phyloP scores from a whole-genome alignment of 352 stramenopile genomes.

The Pythium coloratum region DNA sequence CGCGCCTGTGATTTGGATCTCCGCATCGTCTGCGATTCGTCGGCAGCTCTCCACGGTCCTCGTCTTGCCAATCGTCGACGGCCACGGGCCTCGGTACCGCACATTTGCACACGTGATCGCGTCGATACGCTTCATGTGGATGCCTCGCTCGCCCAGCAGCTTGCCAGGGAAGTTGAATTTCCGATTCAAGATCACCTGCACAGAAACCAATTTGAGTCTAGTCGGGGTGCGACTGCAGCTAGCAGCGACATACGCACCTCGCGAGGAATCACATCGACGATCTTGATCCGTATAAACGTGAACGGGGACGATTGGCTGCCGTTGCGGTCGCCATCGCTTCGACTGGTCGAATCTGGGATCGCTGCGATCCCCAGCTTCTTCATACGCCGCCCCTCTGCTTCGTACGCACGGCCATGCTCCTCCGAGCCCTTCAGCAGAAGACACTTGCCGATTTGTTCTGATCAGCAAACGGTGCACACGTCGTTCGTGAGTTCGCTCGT shows the following conservation, averaged over 20 bases:
- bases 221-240: neutral
- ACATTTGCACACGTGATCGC: conserved; percentile 35
- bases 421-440: conserved; percentile 49
- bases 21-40: conserved; percentile 8
- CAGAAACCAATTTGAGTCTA: neutral
- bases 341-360: conserved; percentile 18
- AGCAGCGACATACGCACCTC: conserved; percentile 9
- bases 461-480: neutral
- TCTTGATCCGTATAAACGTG: conserved; percentile 9
- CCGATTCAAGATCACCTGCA: conserved; percentile 36
- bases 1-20: conserved; percentile 28
- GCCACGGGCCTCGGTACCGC: conserved; percentile 25
- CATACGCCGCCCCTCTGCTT: conserved; percentile 60
- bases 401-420: conserved; percentile 47
- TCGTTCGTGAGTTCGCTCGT: neutral
- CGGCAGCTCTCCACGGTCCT: neutral
- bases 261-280: conserved; percentile 18
- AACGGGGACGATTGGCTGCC: conserved; percentile 6
- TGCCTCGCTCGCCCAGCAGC: conserved; percentile 57
- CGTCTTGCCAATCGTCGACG: conserved; percentile 44
- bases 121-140: conserved; percentile 64
- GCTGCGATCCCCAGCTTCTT: conserved; percentile 38
- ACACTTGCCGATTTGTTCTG: conserved; percentile 82
- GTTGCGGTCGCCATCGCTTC: neutral
- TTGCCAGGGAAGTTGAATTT: conserved; percentile 69